Evolutionary conservation across 371 early-diverging fungal species (phyloP).

Genomic region (Saksenaea oblongispora): DNA sequence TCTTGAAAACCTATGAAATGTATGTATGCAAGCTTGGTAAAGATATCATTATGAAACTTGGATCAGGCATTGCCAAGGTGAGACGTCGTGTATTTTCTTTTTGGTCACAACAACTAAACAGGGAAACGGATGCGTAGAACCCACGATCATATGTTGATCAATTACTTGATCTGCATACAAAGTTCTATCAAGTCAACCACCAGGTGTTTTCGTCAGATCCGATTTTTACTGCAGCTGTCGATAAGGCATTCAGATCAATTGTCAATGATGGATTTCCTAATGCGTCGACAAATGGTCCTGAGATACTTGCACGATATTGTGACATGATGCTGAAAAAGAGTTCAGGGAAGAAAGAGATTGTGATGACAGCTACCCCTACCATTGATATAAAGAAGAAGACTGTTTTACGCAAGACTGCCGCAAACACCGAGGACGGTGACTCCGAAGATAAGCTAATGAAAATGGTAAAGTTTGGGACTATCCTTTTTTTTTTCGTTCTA

Average conservation of each 20-base stretch:
- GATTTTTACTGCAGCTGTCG: slow-evolving; percentile 78
- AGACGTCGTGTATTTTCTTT: not conserved
- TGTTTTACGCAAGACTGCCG: slow-evolving; percentile 12
- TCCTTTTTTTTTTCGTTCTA: not conserved
- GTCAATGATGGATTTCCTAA: slow-evolving; percentile 65
- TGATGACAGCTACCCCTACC: slow-evolving; percentile 4
- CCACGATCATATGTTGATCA: slow-evolving; percentile 70
- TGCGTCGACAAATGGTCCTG: slow-evolving; percentile 63
- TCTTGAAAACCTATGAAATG: slow-evolving; percentile 64
- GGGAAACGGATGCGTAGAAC: slow-evolving; percentile 44
- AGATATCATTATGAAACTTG: slow-evolving; percentile 58
- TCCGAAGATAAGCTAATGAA: slow-evolving; percentile 56
- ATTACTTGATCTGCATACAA: slow-evolving; percentile 63
- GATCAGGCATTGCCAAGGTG: slow-evolving; percentile 61
- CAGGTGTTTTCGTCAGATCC: slow-evolving; percentile 71
- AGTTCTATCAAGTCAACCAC: slow-evolving; percentile 61
- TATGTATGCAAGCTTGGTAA: slow-evolving; percentile 65
- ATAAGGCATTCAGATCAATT: slow-evolving; percentile 83
- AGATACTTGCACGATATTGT: slow-evolving; percentile 81
- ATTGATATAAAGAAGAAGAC: slow-evolving; percentile 30
- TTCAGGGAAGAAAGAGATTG: slow-evolving; percentile 37
- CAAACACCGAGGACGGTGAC: slow-evolving; percentile 44
- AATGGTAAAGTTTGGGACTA: slow-evolving; percentile 29
- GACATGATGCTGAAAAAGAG: slow-evolving; percentile 77
- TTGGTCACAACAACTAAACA: not conserved